phyloP scores from a whole-genome alignment of 495 filamentous ascomycete species.

The Chaetomium fimeti region DNA sequence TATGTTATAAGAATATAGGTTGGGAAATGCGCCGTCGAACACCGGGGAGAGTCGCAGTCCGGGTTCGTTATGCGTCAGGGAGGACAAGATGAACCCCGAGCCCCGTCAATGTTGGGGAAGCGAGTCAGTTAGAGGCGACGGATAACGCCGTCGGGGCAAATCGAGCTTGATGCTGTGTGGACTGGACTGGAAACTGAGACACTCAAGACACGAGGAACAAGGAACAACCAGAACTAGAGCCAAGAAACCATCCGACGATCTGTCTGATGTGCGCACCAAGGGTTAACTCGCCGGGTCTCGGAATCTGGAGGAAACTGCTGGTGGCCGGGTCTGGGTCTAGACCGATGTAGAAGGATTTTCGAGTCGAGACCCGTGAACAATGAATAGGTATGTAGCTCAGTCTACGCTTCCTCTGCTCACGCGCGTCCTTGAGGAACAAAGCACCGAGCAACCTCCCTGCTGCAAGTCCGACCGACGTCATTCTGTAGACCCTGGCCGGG shows the following conservation, averaged over 20 bases:
- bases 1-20: background rate
- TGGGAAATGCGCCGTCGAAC: background rate
- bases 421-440: background rate
- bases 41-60: background rate
- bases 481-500: background rate
- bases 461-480: constrained; percentile 22
- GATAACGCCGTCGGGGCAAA: background rate
- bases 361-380: constrained; percentile 7
- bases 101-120: background rate
- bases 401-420: constrained; percentile 3
- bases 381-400: too few species aligned
- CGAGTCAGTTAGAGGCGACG: background rate
- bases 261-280: constrained; percentile 21
- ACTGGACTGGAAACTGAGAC: background rate
- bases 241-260: background rate
- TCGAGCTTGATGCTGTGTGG: background rate
- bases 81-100: background rate
- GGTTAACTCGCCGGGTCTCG: constrained; percentile 12
- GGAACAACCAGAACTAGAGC: background rate
- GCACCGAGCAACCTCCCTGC: constrained; percentile 4
- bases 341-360: background rate
- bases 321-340: constrained; percentile 6
- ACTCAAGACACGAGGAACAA: background rate
- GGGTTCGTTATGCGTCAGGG: too few species aligned
- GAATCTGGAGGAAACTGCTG: background rate